These are phyloP conservation scores for Polygonum aviculare DNA, from an alignment of 148 eudicot genomes.

Conservation along the genomic window DNA sequence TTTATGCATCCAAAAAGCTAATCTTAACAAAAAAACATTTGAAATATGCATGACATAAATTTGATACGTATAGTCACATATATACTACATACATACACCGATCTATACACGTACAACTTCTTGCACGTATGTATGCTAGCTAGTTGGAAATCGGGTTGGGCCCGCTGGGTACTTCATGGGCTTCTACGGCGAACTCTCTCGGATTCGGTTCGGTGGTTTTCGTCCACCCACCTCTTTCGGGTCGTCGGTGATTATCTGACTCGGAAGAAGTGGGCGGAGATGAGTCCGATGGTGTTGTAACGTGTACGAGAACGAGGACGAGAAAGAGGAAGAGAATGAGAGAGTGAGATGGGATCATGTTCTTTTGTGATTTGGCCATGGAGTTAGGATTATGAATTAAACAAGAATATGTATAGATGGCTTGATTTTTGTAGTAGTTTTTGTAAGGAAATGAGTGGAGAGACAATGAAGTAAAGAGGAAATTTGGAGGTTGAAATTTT, in stretches of 20 bases:
- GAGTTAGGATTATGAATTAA: neutral
- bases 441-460: neutral
- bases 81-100: neutral
- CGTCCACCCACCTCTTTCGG: neutral
- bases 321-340: neutral
- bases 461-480: neutral
- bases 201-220: neutral
- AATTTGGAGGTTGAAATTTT: neutral
- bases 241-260: neutral
- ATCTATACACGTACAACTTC: too few species aligned
- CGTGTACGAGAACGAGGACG: neutral
- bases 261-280: neutral
- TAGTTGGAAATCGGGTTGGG: slow-evolving; percentile 6
- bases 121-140: neutral
- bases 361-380: neutral
- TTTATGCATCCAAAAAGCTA: neutral
- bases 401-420: neutral
- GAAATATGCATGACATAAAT: neutral
- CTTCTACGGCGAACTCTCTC: neutral
- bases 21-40: neutral
- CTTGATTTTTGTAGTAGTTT: neutral
- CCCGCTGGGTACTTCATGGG: slow-evolving; percentile 3
- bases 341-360: neutral
- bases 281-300: neutral
- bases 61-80: neutral